Base-by-base conservation (phyloP, 345 rosid genomes). In the Euphorbia lathyris region DNA sequence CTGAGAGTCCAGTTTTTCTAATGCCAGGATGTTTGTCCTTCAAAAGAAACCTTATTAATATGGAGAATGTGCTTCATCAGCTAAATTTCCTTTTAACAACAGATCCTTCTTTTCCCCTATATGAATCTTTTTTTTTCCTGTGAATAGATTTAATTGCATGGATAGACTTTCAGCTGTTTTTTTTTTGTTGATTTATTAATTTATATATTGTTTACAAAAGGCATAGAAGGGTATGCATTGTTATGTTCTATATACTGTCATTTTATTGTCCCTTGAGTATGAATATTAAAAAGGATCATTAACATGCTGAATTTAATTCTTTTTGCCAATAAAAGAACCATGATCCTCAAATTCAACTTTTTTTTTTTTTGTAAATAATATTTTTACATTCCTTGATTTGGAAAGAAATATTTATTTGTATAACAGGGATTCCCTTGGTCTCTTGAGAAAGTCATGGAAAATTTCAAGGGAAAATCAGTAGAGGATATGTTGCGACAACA, bases 401-500 rank as follows among this genome's bases (percentile, higher is more conserved):
- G 23, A 30, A 16, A 25, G 11, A 34, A 23, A 19, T 26, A 5
- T 56, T 17, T 17, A 45, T 27, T 61, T 60, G 29, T 51, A 53
- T 55, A 56, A 32, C 67, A 88, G 98, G 82, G 79, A 73, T 84
- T 85, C 40, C 80, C 85, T 25, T 88, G 89, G 93, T 52, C 76
- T 30, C 64, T 68, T 34, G 70, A 68, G 10, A 68, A 72, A 20
- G 56, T 59, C 26, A 63, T 58, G 69, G 70, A 32, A 68, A 58
- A 68, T 45, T 77, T 65, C 57, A 72, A 63, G 63, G 70, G 70
- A 26, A n/a, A 72, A 30, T 77, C 80, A 20, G 34, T 77, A 58
- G 80, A 77, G 51, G 80, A 77, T 25, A 19, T 68, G 63, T 60
- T 77, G 7, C 60, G 70, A n/a, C 50, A 72, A 70, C 80, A 77